These are phyloP conservation scores for Vigna trinervia DNA, from an alignment of 306 rosid species.

Conservation along the genomic window DNA sequence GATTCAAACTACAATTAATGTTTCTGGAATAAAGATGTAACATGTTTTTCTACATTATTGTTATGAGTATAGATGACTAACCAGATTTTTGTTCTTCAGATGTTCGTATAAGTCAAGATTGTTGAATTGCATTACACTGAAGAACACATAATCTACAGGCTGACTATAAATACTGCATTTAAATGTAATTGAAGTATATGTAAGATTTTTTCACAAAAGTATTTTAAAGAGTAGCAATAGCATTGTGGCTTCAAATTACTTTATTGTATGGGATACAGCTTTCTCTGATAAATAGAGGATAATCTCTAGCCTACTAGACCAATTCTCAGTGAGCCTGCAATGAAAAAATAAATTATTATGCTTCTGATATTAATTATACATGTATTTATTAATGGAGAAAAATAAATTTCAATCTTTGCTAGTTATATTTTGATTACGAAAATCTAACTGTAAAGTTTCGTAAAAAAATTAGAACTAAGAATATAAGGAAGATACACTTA, in stretches of 20 bases:
- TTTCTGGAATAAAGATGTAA: background rate
- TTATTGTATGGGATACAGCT: background rate
- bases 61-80: background rate
- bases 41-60: background rate
- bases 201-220: background rate
- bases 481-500: constrained; percentile 28
- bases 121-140: background rate
- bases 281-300: background rate
- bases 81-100: background rate
- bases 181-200: background rate
- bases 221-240: background rate
- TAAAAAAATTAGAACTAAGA: background rate
- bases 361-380: too few species aligned
- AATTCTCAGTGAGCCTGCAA: constrained; percentile 34
- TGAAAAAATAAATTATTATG: too few species aligned
- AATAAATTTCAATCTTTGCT: too few species aligned
- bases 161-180: constrained; percentile 1
- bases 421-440: too few species aligned
- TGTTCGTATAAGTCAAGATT: constrained; percentile 7
- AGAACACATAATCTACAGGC: constrained; percentile 9
- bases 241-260: constrained; percentile 17
- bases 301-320: constrained; percentile 13
- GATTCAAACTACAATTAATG: background rate
- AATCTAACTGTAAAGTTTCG: too few species aligned
- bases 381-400: too few species aligned